Base-by-base conservation (phyloP, 2,329 filamentous ascomycete species). In the Laburnicola sp. region DNA sequence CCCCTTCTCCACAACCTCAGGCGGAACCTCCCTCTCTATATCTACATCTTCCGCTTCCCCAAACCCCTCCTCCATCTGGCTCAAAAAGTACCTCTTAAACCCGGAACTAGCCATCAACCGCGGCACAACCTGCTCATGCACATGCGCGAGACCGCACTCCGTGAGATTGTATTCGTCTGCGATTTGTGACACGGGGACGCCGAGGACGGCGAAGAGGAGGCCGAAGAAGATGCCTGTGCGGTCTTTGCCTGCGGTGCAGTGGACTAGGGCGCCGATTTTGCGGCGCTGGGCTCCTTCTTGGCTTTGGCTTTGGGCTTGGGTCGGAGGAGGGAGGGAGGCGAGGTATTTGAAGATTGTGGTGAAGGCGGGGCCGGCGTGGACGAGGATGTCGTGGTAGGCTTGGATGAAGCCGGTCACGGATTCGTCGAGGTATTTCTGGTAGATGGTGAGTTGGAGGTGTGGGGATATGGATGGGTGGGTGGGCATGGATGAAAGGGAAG, bases 221-320 rank as follows among this genome's bases (percentile, higher is more conserved):
- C 86, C 88, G 42, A 83, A 82, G 38, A 90, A 73, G 3, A 91
- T 79, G 2, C 88, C 88, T 0, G 88, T 91, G 37, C 88, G 79
- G 68, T 92, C 88, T 71, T 92, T 92, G 9, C 88, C 88, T 0
- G 86, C 87, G 0, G 87, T 88, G 70, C 88, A 91, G 65, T 92
- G 87, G 6, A 91, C 75, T 5, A 90, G 75, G 7, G 87, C 71
- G 6, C 85, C 83, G 1, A 74, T 56, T 37, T 75, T 66, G 2
- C 42, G 9, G 5, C 11, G 2, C 3, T 23, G 7, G 26, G 40
- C 6, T 3, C 21, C 26, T 36, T 28, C 2, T n/a, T 37, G 31
- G 3, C n/a, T 4, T 32, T 4, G 60, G 2, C 21, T 9, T 28
- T 8, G 2, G n/a, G 4, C 7, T 9, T 49, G 26, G 7, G 64